These are phyloP conservation scores for Stagonosporopsis vannaccii DNA, from an alignment of 2,329 filamentous ascomycete genomes.

Conservation along the genomic window DNA sequence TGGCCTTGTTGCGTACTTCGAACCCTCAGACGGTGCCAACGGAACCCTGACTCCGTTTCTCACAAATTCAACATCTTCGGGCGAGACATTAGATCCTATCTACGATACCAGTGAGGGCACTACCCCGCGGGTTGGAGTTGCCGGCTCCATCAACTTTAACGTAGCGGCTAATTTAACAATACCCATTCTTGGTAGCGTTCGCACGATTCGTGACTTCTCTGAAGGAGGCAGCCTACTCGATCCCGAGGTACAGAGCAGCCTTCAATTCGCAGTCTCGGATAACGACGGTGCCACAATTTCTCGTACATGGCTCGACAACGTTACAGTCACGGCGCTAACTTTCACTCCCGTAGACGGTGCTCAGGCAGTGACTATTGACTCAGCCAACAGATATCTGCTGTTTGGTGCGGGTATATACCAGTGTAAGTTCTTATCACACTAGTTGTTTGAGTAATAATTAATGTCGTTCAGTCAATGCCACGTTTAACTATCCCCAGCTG, in stretches of 20 bases:
- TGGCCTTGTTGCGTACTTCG: slow-evolving; percentile 65
- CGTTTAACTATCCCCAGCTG: slow-evolving; percentile 69
- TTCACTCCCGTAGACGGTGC: slow-evolving; percentile 48
- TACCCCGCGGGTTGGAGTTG: slow-evolving; percentile 61
- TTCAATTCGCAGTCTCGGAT: slow-evolving; percentile 51
- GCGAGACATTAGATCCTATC: slow-evolving; percentile 58
- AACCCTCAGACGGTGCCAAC: slow-evolving; percentile 61
- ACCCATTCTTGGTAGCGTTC: slow-evolving; percentile 67
- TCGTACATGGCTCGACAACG: slow-evolving; percentile 68
- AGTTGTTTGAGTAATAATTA: background rate
- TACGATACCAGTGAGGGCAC: slow-evolving; percentile 43
- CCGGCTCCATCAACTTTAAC: slow-evolving; percentile 64
- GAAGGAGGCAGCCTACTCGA: slow-evolving; percentile 62
- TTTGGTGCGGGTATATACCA: slow-evolving; percentile 64
- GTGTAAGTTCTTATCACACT: slow-evolving; percentile 32
- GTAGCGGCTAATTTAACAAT: slow-evolving; percentile 63
- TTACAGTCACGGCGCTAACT: slow-evolving; percentile 63
- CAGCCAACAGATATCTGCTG: slow-evolving; percentile 35
- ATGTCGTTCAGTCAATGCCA: slow-evolving; percentile 55
- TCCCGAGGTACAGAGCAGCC: slow-evolving; percentile 63
- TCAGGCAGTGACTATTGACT: slow-evolving; percentile 47
- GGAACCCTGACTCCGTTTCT: slow-evolving; percentile 62
- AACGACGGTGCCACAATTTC: slow-evolving; percentile 58
- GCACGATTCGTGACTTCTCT: slow-evolving; percentile 68
- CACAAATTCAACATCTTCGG: slow-evolving; percentile 56